Evolutionary conservation across 805 yeast genomes (phyloP).

Genomic region (Grigorovia transvaalensis): DNA sequence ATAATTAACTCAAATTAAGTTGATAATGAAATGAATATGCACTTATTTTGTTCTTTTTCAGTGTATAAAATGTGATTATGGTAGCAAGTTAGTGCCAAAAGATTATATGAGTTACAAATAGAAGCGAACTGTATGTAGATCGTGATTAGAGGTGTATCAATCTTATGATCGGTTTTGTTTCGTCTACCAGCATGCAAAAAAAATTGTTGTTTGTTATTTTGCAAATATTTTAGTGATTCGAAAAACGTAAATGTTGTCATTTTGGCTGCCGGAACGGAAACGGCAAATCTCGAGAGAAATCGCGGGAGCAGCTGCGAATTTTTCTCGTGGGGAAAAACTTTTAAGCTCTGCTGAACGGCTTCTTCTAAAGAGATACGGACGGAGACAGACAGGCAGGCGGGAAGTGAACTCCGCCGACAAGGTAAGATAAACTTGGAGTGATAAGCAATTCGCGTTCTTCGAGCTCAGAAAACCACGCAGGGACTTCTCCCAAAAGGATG

Average conservation of each 20-base stretch:
- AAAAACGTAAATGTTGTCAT: background rate
- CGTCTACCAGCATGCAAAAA: background rate
- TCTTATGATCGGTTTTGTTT: background rate
- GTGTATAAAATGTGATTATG: background rate
- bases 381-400: no score
- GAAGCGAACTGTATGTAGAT: background rate
- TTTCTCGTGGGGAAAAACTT: no score
- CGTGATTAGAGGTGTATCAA: background rate
- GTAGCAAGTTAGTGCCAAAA: background rate
- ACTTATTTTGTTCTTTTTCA: no score
- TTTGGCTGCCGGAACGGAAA: background rate
- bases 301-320: background rate
- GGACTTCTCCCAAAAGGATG: no score
- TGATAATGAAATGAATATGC: no score
- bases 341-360: no score
- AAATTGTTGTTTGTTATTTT: background rate
- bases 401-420: no score
- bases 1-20: no score
- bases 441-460: no score
- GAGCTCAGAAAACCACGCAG: no score
- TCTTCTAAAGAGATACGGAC: no score
- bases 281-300: background rate
- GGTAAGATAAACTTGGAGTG: no score
- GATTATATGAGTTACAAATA: background rate
- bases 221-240: background rate